Base-by-base conservation (phyloP, 2,329 filamentous ascomycete genomes). In the Stenocarpella maydis region DNA sequence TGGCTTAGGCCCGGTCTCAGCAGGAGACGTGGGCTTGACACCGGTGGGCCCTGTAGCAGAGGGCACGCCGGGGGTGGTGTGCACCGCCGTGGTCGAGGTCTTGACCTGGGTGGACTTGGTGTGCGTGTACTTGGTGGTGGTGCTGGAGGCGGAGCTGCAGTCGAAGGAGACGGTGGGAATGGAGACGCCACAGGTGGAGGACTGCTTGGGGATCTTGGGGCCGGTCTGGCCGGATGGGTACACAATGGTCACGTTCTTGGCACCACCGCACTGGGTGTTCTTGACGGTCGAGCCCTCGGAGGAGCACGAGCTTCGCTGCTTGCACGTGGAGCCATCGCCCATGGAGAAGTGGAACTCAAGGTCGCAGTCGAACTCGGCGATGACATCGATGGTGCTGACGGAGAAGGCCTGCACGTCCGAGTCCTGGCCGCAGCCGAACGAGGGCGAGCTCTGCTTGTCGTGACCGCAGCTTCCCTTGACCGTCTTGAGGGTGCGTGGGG, bases 211-310 rank as follows among this genome's bases (percentile, higher is more conserved):
- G 78, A 88, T 85, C 70, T 83, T 78, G 76, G 86, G 85, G 72
- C 85, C 79, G 72, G 87, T 82, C 77, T 91, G 88, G 37, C 70
- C 70, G 69, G 87, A 80, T 73, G 87, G 86, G 80, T 85, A 89
- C 78, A 90, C 82, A 78, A 98, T 90, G 67, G 88, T 90, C 71
- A 98, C 94, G 69, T 89, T 90, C 78, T 87, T 93, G 73, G 95
- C 95, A 81, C 95, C 95, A 88, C 94, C 95, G 79, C 95, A 98
- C 86, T 98, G 94, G 71, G 84, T 88, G 87, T 98, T 98, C 82
- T 88, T 82, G 75, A 98, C 85, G 55, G 86, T 87, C 69, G 89
- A 90, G 76, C 93, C 93, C 19, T 85, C 83, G 67, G 86, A 83
- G 73, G 85, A 88, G 87, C 93, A 97, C 65, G 85, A 77, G 73